Evolutionary conservation across 2,329 filamentous ascomycete genomes (phyloP), one percentile per base, ranked within the genome.

Genomic region (Apiospora koreana): DNA sequence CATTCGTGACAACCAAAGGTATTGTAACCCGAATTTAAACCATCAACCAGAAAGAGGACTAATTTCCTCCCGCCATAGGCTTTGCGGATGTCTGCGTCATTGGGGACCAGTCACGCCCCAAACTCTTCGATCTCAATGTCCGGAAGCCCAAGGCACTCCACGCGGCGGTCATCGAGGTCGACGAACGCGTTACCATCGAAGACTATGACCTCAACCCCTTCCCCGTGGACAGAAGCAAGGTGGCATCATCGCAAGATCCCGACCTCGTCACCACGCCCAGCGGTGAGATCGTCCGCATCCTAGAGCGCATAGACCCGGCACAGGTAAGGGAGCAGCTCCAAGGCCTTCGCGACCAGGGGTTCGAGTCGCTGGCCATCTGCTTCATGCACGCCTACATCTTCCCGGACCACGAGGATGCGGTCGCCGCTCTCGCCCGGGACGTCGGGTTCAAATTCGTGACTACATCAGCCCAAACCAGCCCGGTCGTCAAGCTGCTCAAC

Each of bases 311-410:
- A 0, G 84, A 89, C 41, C 83, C 88, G 62, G 80, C 81, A 0
- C 81, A 82, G n/a, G 87, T 92, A 62, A 80, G 85, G 69, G 74
- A 81, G 2, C 86, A 91, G 71, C 80, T 94, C 10, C 84, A 91
- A 74, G 79, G 83, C 0, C 84, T 94, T 0, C 90, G 88, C 71
- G 85, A 88, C 42, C 82, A 87, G 10, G 90, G 92, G 0, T 86
- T 92, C 73, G 71, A 77, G 12, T 81, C 79, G 21, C 68, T 85
- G 0, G 83, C 82, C 3, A 88, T 94, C 2, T 92, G 89, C 71
- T 83, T 94, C 69, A 91, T 94, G 85, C 92, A 94, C 76, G 91
- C 91, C 10, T 94, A 94, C 76, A 91, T 89, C 2, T 93, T 88
- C 75, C 89, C 89, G 7, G 84, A 87, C 41, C 91, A 92, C 72